Conservation (phyloP, 176 grass and related monocot genomes). For the Phyllostachys edulis region DNA sequence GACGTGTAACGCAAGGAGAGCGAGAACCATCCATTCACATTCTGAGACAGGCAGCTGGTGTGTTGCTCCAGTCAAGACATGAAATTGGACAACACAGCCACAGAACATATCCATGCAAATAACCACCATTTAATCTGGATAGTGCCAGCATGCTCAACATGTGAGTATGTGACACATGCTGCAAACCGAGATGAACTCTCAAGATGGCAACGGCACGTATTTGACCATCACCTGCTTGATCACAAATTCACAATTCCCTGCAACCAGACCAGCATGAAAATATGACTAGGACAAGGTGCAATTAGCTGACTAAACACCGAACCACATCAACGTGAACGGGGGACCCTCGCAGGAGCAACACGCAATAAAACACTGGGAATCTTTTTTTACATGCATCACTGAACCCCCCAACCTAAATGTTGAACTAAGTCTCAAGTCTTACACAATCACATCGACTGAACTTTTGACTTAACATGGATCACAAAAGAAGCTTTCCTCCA, state of each 20-base stretch:
- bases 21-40: background rate
- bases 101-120: background rate
- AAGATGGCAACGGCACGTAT: background rate
- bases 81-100: background rate
- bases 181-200: background rate
- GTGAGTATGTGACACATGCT: background rate
- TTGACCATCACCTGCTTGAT: background rate
- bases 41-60: background rate
- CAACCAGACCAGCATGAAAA: background rate
- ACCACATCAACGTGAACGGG: constrained; percentile 27
- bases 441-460: background rate
- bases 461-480: constrained; percentile 23
- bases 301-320: constrained; percentile 27
- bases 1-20: background rate
- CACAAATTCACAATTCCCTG: constrained; percentile 14
- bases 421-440: constrained; percentile 10
- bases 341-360: background rate
- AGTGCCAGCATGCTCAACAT: background rate
- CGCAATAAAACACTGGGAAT: constrained; percentile 25
- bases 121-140: background rate
- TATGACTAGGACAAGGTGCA: background rate
- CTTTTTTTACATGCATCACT: constrained; percentile 34
- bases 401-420: constrained; percentile 9
- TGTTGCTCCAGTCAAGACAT: background rate
- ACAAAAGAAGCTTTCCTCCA: constrained; percentile 1